A percentile compares a stretch with the other conserved stretches of the same genome.
Evolutionary conservation across 176 grass and related monocot genomes (phyloP).

Genomic region (Aegilops umbellulata): DNA sequence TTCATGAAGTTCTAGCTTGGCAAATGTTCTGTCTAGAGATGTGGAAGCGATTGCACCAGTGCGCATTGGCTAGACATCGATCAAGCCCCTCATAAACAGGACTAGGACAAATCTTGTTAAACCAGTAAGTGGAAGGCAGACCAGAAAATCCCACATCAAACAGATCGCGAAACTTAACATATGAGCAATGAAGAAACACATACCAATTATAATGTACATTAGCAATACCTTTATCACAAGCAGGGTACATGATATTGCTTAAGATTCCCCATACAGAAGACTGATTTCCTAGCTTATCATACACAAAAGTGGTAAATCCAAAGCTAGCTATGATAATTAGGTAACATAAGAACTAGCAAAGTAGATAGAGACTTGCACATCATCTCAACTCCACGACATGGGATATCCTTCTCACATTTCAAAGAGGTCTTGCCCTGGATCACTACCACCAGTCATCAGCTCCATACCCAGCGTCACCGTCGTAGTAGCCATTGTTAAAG

Average conservation of each 20-base stretch:
- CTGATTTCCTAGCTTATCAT: not conserved
- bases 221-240: not conserved
- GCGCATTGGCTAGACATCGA: too few relatives aligned
- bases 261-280: not conserved
- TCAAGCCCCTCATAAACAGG: too few relatives aligned
- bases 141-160: too few relatives aligned
- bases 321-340: too few relatives aligned
- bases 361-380: not conserved
- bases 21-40: too few relatives aligned
- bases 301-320: not conserved
- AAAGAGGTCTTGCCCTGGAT: not conserved
- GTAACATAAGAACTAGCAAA: not conserved
- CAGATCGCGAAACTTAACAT: not conserved
- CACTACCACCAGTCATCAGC: slow-evolving; percentile 1
- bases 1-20: too few relatives aligned
- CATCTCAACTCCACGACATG: not conserved
- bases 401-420: not conserved
- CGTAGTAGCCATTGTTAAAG: not conserved
- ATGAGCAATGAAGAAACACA: not conserved
- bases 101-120: too few relatives aligned
- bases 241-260: not conserved
- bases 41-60: too few relatives aligned
- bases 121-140: too few relatives aligned
- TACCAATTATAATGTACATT: not conserved
- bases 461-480: not conserved